Conservation (phyloP, 1,284 basidiomycete species). For the Flammula alnicola region DNA sequence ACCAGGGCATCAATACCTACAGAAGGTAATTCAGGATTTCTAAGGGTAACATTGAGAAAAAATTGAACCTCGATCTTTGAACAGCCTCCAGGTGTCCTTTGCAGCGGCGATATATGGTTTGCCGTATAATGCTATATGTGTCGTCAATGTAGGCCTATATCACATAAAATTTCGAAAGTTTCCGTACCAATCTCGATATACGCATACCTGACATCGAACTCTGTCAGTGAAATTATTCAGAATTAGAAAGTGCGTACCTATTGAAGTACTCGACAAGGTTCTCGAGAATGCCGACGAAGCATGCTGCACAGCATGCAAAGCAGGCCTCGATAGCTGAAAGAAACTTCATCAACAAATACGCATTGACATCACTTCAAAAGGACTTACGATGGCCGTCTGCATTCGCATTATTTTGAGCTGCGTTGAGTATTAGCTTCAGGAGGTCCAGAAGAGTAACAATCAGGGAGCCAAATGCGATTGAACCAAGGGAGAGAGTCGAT, state of each 20-base stretch:
- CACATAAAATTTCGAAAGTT: background rate
- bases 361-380: background rate
- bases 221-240: background rate
- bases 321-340: conserved; percentile 66
- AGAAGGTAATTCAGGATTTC: background rate
- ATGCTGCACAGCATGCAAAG: conserved; percentile 81
- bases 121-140: conserved; percentile 73
- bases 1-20: conserved; percentile 79
- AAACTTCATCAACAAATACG: background rate
- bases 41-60: background rate
- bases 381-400: conserved; percentile 75
- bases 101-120: conserved; percentile 88
- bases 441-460: conserved; percentile 89
- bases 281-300: conserved; percentile 79
- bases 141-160: background rate
- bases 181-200: conserved; percentile 79
- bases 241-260: conserved; percentile 46
- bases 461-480: conserved; percentile 88
- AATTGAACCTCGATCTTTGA: conserved; percentile 74
- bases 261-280: conserved; percentile 83
- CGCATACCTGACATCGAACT: conserved; percentile 57
- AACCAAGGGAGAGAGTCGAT: conserved; percentile 86
- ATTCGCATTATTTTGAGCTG: conserved; percentile 70
- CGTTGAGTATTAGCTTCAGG: conserved; percentile 68
- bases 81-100: conserved; percentile 88